phyloP scores from a whole-genome alignment of 2,329 filamentous ascomycete species.

The Rosellinia necatrix region DNA sequence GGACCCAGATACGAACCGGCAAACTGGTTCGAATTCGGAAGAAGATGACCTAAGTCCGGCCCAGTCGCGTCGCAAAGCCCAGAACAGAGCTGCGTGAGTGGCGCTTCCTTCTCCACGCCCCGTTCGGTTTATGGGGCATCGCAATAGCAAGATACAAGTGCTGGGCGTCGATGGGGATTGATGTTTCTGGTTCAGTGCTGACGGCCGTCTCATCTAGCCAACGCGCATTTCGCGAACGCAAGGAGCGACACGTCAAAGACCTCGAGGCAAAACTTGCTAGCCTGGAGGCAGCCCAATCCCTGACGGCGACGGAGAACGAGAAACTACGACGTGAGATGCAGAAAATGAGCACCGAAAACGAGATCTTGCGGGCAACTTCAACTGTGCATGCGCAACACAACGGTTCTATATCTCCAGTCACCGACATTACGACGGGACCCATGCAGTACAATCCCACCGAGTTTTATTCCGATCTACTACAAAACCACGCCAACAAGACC shows the following conservation, averaged over 20 bases:
- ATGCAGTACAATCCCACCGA: constrained; percentile 74
- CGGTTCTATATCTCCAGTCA: constrained; percentile 49
- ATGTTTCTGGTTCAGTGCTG: constrained; percentile 1
- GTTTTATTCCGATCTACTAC: constrained; percentile 68
- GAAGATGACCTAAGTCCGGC: constrained; percentile 61
- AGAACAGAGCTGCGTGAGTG: constrained; percentile 66
- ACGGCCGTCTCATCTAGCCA: constrained; percentile 63
- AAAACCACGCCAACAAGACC: constrained; percentile 65
- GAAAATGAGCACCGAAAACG: constrained; percentile 85
- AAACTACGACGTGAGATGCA: constrained; percentile 82
- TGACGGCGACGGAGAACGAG: constrained; percentile 82
- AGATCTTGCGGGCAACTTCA: constrained; percentile 84
- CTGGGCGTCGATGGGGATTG: not conserved
- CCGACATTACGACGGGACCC: constrained; percentile 63
- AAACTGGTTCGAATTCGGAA: constrained; percentile 57
- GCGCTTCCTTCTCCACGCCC: not conserved
- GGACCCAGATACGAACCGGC: constrained; percentile 47
- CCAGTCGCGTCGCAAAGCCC: constrained; percentile 63
- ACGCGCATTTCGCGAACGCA: constrained; percentile 93
- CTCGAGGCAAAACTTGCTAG: constrained; percentile 82
- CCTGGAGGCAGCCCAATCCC: constrained; percentile 74
- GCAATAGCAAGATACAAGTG: not conserved
- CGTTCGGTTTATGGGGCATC: not conserved
- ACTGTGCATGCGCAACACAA: constrained; percentile 41
- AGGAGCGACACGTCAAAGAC: constrained; percentile 92